phyloP scores from a whole-genome alignment of 495 filamentous ascomycete genomes.

The Tuber microsphaerosporum region DNA sequence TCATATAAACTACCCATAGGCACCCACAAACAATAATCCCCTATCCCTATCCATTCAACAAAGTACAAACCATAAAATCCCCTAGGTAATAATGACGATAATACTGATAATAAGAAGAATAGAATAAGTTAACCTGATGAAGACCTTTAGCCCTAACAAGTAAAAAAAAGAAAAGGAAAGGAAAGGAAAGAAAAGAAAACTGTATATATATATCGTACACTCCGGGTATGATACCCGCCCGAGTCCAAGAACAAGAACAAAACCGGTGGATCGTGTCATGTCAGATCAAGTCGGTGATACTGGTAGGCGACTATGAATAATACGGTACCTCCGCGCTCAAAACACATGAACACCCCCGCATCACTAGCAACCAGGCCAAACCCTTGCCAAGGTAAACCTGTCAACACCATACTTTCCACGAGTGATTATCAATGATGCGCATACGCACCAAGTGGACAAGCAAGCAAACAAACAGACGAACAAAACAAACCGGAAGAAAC shows the following conservation, averaged over 20 bases:
- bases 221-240: no score
- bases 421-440: background rate
- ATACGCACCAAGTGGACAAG: background rate
- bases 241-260: background rate
- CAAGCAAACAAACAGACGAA: background rate
- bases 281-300: background rate
- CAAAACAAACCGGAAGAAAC: background rate
- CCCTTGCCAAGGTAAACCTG: background rate
- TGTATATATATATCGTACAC: background rate
- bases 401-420: background rate
- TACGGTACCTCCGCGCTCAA: background rate
- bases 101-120: background rate
- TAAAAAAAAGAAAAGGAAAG: background rate
- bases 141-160: background rate
- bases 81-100: background rate
- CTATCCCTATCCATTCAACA: background rate
- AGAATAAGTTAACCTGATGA: background rate
- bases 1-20: no score
- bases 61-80: background rate
- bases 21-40: no score
- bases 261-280: background rate
- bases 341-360: background rate
- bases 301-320: background rate
- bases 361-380: background rate
- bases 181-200: background rate